phyloP scores from a whole-genome alignment of 331 rosid species.

The Telfairia occidentalis region DNA sequence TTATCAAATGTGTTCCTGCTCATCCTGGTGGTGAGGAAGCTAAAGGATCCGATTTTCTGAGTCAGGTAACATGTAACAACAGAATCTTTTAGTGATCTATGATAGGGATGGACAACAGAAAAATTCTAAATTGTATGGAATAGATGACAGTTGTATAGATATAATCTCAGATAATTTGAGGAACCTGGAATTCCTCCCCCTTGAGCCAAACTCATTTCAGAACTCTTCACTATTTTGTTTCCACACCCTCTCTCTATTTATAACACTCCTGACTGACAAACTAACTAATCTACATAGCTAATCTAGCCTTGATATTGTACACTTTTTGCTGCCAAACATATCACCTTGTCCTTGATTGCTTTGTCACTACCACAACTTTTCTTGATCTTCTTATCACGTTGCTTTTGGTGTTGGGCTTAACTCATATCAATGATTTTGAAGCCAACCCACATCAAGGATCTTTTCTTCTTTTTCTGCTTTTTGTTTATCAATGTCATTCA shows the following conservation, averaged over 20 bases:
- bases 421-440: background rate
- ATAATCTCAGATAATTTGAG: background rate
- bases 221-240: background rate
- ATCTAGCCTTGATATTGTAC: background rate
- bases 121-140: background rate
- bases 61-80: conserved; percentile 41
- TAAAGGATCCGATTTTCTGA: conserved; percentile 62
- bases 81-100: background rate
- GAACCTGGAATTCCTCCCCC: background rate
- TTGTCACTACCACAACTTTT: background rate
- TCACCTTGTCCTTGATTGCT: background rate
- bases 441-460: background rate
- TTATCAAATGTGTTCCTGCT: conserved; percentile 21
- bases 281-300: background rate
- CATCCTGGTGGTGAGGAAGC: conserved; percentile 39
- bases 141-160: background rate
- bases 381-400: background rate
- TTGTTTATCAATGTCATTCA: background rate
- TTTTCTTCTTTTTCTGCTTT: background rate
- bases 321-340: background rate
- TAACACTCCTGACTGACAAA: background rate
- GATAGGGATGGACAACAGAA: background rate
- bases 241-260: background rate
- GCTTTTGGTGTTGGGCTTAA: background rate
- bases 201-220: background rate